Percentiles rank a stretch among this genome's conserved stretches.
These are phyloP conservation scores for Candida namnaoensis DNA, from an alignment of 805 yeast genomes.

Conservation along the genomic window DNA sequence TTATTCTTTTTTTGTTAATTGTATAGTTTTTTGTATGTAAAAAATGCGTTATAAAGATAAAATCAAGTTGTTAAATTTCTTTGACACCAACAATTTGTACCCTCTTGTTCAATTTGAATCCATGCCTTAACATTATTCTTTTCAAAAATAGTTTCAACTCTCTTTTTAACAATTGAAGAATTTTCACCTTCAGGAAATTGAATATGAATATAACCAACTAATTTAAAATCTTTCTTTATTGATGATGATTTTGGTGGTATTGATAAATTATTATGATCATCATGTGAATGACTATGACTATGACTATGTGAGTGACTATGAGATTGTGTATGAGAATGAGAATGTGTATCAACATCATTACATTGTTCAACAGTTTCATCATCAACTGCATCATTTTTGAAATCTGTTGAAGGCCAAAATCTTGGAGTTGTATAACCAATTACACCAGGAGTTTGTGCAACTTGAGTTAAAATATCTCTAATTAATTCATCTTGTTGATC, in stretches of 20 bases:
- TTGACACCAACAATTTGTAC: slow-evolving; percentile 64
- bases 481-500: slow-evolving; percentile 52
- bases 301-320: slow-evolving; percentile 22
- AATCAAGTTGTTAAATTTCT: no score
- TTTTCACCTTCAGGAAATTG: slow-evolving; percentile 64
- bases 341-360: not conserved
- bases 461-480: slow-evolving; percentile 57
- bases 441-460: slow-evolving; percentile 68
- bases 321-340: slow-evolving; percentile 2
- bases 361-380: no score
- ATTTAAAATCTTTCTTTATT: slow-evolving; percentile 12
- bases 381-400: slow-evolving; percentile 13
- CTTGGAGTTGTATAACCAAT: slow-evolving; percentile 82
- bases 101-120: slow-evolving; percentile 62
- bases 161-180: slow-evolving; percentile 46
- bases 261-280: no score
- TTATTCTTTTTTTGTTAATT: no score
- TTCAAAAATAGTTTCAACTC: slow-evolving; percentile 48
- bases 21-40: no score
- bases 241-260: slow-evolving; percentile 1
- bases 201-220: slow-evolving; percentile 78
- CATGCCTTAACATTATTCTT: slow-evolving; percentile 41
- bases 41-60: no score
- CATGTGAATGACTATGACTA: slow-evolving; percentile 26
- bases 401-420: slow-evolving; percentile 65